Evolutionary conservation across 1,139 yeast genomes (phyloP), one percentile per base, ranked within the genome.

Genomic region (Scheffersomyces lignicola): DNA sequence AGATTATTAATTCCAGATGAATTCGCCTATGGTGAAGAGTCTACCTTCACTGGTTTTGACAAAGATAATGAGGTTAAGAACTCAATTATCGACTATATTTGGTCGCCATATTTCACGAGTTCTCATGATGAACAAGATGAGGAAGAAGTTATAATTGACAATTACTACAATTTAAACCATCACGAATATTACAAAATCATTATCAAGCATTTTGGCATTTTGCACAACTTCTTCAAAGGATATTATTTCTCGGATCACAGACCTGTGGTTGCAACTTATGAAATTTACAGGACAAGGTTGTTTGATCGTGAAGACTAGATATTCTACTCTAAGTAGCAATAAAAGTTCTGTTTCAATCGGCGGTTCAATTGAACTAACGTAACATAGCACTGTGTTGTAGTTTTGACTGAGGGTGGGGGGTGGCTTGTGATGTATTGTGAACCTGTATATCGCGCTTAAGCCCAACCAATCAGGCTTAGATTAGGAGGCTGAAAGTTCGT

Each of bases 21-120:
- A 12, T 49, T 47, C 31, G 43, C 55, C 11, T 74, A 71, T 41
- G 79, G 79, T 2, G 67, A 65, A 44, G 52, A 48, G 4, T 47
- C 56, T 18, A 69, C 79, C 2, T 74, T 65, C 36, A 73, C 80
- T 1, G 79, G 80, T 2, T 76, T 73, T 44, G 58, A 57, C 37
- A 53, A 45, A 11, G 39, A 44, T 8, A 44, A 51, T 30, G 54
- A 47, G 34, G 61, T 50, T 3, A 52, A 49, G 2, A 57, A 58
- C 34, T 38, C 48, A 3, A 60, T 67, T 18, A 73, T 76, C 44
- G 80, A 76, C 49, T 75, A 72, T 45, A 60, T 75, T 25, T 75
- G 76, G 64, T 61, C 67, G 12, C 67, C 68, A 15, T 35, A 42
- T 26, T 50, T 42, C 35, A 41, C 55, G 11, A 30, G 18, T 11